Conservation (phyloP, 2,329 filamentous ascomycete species). For the Paecilomyces fulvus region DNA sequence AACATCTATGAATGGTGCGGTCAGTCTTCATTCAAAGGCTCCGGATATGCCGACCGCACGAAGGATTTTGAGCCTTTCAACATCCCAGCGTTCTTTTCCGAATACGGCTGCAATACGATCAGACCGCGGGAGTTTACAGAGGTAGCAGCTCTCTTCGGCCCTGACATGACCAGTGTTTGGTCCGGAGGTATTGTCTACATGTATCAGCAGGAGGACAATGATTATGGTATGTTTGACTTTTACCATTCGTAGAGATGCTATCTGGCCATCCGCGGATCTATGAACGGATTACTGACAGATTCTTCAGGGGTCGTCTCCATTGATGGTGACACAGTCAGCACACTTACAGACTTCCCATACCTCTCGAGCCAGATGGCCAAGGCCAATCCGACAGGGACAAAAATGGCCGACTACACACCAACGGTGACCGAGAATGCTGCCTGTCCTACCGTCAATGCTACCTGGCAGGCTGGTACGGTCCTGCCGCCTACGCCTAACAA, state of each 20-base stretch:
- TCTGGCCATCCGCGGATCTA: neutral
- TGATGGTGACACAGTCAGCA: conserved; percentile 53
- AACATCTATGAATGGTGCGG: conserved; percentile 99
- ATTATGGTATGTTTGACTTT: conserved; percentile 33
- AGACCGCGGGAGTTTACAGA: conserved; percentile 71
- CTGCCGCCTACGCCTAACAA: conserved; percentile 76
- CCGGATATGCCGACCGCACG: conserved; percentile 72
- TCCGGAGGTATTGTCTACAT: conserved; percentile 96
- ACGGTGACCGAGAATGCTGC: conserved; percentile 56
- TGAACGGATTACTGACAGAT: conserved; percentile 25
- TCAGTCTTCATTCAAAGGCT: conserved; percentile 62
- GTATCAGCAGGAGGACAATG: conserved; percentile 84
- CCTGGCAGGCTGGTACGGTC: conserved; percentile 59
- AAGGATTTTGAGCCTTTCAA: conserved; percentile 79
- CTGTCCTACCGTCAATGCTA: conserved; percentile 58
- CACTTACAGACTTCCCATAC: conserved; percentile 63
- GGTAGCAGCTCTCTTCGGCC: conserved; percentile 67
- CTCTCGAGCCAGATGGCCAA: conserved; percentile 61
- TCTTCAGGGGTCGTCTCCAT: conserved; percentile 45
- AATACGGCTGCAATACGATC: conserved; percentile 84
- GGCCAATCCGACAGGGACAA: conserved; percentile 56
- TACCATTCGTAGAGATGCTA: neutral
- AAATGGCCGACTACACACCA: conserved; percentile 59
- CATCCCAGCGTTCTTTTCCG: conserved; percentile 90
- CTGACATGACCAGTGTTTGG: conserved; percentile 74